Base-by-base conservation (phyloP, 306 rosid species). In the Trichosanthes truncata region DNA sequence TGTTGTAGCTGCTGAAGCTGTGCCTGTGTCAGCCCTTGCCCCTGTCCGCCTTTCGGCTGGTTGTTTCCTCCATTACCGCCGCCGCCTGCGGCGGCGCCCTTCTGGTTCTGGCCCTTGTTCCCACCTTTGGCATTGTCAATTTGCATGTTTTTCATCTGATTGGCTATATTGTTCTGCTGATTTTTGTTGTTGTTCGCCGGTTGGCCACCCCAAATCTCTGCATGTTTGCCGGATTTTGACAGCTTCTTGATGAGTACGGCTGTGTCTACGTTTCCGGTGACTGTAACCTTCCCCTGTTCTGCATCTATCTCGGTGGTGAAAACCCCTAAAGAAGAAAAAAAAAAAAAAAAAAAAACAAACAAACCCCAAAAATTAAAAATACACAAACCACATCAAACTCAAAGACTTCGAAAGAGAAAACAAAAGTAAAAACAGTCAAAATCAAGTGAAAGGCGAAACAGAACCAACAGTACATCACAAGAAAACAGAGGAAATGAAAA, bases 281-380 rank as follows among this genome's bases (percentile, higher is more conserved):
- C 94, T 0, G 93, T 90, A 48, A 96, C 99, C 79, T 85, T 96
- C 45, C 99, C 99, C n/a, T 87, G 98, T 1, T 96, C 99, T 6
- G 98, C 81, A 84, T 96, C 97, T 68, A 96, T 87, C 61, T 93
- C 94, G 21, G 92, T 93, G 0, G 93, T 96, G 76, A 84, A 93
- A 73, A 96, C 99, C 38, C 99, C 99, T 94, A 66, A n/a, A 66
- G 46, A 8, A 33, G 3, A 79, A 31, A 20, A 23, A 15, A 14
- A 15, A 77, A 10, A 2, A 52, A 11, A 51, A 48, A 17, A 4
- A 3, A 15, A 31, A 74, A 7, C n/a, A n/a, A n/a, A n/a, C n/a
- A n/a, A n/a, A n/a, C n/a, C 43, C 20, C 48, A 76, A 68, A 56
- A 33, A n/a, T 35, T 51, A n/a, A 55, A 60, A 60, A 25, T 11